These are phyloP conservation scores for Fusarium subglutinans DNA, from an alignment of 2,329 filamentous ascomycete genomes.

Conservation along the genomic window DNA sequence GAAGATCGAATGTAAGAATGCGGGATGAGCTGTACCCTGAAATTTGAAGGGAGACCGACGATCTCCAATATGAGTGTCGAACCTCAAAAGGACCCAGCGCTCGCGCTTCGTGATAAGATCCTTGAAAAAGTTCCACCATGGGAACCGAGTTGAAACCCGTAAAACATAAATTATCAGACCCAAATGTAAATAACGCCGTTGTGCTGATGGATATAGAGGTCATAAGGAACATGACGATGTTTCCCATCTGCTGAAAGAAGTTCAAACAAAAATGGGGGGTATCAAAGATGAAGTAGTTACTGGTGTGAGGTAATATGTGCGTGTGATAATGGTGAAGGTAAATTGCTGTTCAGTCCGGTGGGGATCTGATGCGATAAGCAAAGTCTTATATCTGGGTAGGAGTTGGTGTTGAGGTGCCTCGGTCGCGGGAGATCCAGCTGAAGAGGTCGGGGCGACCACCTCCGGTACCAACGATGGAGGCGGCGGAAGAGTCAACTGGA, in stretches of 20 bases:
- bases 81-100: conserved; percentile 15
- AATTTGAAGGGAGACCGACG: not conserved
- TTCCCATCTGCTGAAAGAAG: conserved; percentile 41
- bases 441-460: conserved; percentile 55
- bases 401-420: conserved; percentile 47
- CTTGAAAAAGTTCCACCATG: conserved; percentile 6
- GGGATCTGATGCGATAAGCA: not conserved
- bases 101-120: conserved; percentile 24
- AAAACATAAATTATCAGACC: conserved; percentile 38
- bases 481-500: conserved; percentile 47
- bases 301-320: conserved; percentile 44
- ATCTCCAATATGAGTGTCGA: not conserved
- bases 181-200: conserved; percentile 43
- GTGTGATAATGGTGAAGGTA: conserved; percentile 29
- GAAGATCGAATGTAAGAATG: conserved; percentile 1
- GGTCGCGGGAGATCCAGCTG: conserved; percentile 61
- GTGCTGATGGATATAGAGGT: conserved; percentile 44
- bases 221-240: conserved; percentile 44
- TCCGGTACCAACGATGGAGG: conserved; percentile 41
- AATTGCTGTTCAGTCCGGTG: conserved; percentile 4
- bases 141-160: conserved; percentile 31
- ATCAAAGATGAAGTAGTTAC: conserved; percentile 51
- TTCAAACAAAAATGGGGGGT: conserved; percentile 45
- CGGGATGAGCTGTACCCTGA: conserved; percentile 29
- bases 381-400: conserved; percentile 38